Percentiles rank a stretch among this genome's conserved stretches.
These are phyloP conservation scores for Marasmius oreades DNA, from an alignment of 1,284 basidiomycete species.

Conservation along the genomic window DNA sequence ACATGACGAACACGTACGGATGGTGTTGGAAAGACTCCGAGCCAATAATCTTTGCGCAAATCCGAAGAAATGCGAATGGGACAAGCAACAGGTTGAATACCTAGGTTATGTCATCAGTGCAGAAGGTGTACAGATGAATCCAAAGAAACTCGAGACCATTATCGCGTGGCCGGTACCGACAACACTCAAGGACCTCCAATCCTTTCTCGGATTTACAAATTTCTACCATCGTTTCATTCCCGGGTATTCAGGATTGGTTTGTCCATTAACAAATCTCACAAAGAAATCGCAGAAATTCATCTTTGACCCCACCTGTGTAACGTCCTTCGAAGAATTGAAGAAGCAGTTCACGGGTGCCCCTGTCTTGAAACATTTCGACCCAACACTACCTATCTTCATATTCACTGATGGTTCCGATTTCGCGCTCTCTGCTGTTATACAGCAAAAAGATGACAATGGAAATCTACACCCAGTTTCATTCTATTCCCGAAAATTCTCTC, in stretches of 20 bases:
- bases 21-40: conserved; percentile 32
- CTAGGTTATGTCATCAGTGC: conserved; percentile 29
- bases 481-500: conserved; percentile 28
- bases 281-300: conserved; percentile 8
- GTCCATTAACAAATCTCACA: conserved; percentile 13
- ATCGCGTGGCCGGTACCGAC: conserved; percentile 19
- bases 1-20: conserved; percentile 17
- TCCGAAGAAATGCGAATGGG: conserved; percentile 29
- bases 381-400: conserved; percentile 32
- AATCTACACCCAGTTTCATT: conserved; percentile 30
- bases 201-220: conserved; percentile 29
- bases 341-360: conserved; percentile 5
- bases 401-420: conserved; percentile 17
- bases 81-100: conserved; percentile 33
- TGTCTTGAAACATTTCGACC: conserved; percentile 9
- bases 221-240: conserved; percentile 37
- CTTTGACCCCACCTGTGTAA: neutral
- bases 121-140: conserved; percentile 35
- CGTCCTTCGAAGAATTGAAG: conserved; percentile 9
- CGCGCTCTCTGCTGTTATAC: conserved; percentile 11
- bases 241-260: conserved; percentile 21
- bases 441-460: conserved; percentile 6
- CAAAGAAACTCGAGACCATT: conserved; percentile 32
- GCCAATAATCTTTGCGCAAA: conserved; percentile 17
- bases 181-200: conserved; percentile 21